Base-by-base conservation (phyloP, 2,329 filamentous ascomycete species). In the Penicillium freii region DNA sequence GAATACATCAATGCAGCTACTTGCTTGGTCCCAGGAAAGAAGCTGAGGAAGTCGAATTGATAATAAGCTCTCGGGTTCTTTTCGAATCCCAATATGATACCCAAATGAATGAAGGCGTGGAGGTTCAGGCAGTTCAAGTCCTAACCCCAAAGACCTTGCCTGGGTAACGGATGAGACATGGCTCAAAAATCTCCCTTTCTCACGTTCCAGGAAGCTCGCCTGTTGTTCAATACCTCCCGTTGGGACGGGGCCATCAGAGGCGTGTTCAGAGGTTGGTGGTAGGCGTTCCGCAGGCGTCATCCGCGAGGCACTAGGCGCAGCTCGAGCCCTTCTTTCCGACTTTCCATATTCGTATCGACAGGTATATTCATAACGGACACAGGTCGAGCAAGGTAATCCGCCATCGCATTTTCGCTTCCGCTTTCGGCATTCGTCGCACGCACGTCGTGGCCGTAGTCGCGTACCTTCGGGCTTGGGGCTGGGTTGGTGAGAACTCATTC, bases 81-180 rank as follows among this genome's bases (percentile, higher is more conserved):
- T 57, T 25, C 74, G 62, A 21, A 68, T 62, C 0, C 72, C 71
- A 10, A 66, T 51, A 54, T 76, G 73, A 59, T 72, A 75, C 15
- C 65, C 74, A 59, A 73, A 76, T 1, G 72, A 73, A 54, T 76
- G 74, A 17, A 76, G 56, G 23, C 71, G 65, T 6, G 72, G 73
- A n/a, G 71, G 71, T 10, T 69, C 69, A 1, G 62, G 44, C 9
- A 72, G 65, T 45, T 71, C 68, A 38, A 76, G 50, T 39, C 69
- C 65, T 25, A 71, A 48, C 17, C 71, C 72, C 15, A 75, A 62
- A 47, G 59, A 66, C 29, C 66, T 64, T 1, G 73, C 40, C 21
- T 43, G 40, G 21, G 40, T 17, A 25, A 43, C 10, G 9, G 40
- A 43, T 9, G 40, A 43, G 15, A 7, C 40, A 6, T 43, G 40